phyloP scores from a whole-genome alignment of 2,329 filamentous ascomycete genomes.

The Cytospora paraplurivora region DNA sequence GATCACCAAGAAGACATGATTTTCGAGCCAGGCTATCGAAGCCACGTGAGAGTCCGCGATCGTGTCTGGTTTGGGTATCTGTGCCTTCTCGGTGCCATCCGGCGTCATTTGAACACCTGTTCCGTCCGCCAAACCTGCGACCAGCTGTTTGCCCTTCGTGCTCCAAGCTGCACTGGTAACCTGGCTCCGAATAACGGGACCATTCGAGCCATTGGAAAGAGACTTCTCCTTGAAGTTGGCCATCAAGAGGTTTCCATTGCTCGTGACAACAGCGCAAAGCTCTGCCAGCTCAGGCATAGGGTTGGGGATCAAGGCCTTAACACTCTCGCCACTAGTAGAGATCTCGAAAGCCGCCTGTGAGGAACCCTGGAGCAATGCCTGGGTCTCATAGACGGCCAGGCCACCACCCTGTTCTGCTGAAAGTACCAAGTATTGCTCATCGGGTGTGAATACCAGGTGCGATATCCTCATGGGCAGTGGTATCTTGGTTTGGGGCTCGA shows the following conservation, averaged over 20 bases:
- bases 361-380: constrained; percentile 65
- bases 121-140: constrained; percentile 82
- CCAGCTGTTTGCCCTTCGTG: constrained; percentile 86
- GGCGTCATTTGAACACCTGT: constrained; percentile 81
- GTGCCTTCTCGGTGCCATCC: constrained; percentile 73
- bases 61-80: constrained; percentile 75
- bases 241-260: constrained; percentile 78
- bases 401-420: constrained; percentile 81
- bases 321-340: constrained; percentile 70
- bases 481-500: constrained; percentile 73
- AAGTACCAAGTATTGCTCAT: constrained; percentile 81
- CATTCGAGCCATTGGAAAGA: constrained; percentile 60
- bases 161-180: constrained; percentile 92
- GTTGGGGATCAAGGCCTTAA: constrained; percentile 79
- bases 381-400: constrained; percentile 79
- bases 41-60: constrained; percentile 73
- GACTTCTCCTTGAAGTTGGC: constrained; percentile 73
- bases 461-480: constrained; percentile 75
- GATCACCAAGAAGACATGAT: constrained; percentile 78
- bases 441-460: constrained; percentile 87
- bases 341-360: constrained; percentile 74
- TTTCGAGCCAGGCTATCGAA: constrained; percentile 85
- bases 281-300: constrained; percentile 73
- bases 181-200: constrained; percentile 66
- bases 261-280: constrained; percentile 78